These are phyloP conservation scores for Exsudoporus frostii DNA, from an alignment of 768 basidiomycete species.

Conservation along the genomic window DNA sequence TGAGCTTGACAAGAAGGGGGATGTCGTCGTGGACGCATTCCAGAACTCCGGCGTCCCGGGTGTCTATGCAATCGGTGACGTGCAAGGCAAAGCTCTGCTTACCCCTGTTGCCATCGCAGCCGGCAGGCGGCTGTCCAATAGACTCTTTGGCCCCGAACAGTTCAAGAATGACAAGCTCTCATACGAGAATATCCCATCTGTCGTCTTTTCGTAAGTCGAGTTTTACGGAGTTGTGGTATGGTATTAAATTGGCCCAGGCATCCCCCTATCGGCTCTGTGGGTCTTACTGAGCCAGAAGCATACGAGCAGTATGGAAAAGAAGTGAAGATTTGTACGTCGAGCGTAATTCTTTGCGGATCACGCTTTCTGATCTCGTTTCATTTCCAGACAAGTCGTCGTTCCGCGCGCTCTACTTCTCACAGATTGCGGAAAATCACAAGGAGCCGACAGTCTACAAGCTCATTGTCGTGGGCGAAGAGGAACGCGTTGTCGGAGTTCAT, in stretches of 20 bases:
- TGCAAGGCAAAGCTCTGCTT: slow-evolving; percentile 85
- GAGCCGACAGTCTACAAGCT: slow-evolving; percentile 95
- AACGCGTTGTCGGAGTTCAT: slow-evolving; percentile 95
- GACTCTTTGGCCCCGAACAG: slow-evolving; percentile 83
- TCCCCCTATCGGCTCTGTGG: slow-evolving; percentile 93
- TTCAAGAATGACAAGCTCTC: slow-evolving; percentile 85
- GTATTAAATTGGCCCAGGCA: slow-evolving; percentile 50
- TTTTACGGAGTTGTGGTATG: slow-evolving; percentile 1
- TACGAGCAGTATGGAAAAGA: slow-evolving; percentile 81
- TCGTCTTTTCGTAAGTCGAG: slow-evolving; percentile 87
- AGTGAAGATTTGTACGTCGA: slow-evolving; percentile 83
- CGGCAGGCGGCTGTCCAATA: slow-evolving; percentile 82
- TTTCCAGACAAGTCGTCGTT: slow-evolving; percentile 73
- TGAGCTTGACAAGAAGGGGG: slow-evolving; percentile 71
- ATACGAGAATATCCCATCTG: slow-evolving; percentile 90
- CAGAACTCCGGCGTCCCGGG: slow-evolving; percentile 75
- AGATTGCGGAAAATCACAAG: slow-evolving; percentile 87
- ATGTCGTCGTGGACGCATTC: slow-evolving; percentile 87
- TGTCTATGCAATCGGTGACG: slow-evolving; percentile 87
- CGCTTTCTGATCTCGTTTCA: neutral
- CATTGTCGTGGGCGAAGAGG: slow-evolving; percentile 80
- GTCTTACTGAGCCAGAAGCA: slow-evolving; percentile 91
- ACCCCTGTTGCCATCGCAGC: slow-evolving; percentile 99
- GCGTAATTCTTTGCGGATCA: neutral
- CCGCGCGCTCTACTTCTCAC: slow-evolving; percentile 87